Evolutionary conservation across 2,329 filamentous ascomycete genomes (phyloP).

Genomic region (Aspergillus pseudotamarii): DNA sequence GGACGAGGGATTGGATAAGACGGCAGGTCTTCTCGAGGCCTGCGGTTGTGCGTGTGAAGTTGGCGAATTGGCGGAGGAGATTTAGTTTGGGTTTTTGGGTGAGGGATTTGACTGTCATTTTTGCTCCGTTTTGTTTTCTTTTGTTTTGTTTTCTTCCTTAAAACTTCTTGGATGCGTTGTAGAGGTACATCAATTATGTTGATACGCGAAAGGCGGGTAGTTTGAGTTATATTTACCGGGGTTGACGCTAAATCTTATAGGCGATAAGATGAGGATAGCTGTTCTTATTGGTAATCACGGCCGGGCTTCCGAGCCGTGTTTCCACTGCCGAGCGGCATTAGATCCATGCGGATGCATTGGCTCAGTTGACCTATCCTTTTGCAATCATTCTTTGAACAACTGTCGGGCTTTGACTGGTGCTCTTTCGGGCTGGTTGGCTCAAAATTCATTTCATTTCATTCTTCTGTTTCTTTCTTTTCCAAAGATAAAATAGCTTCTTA

Average conservation of each 20-base stretch:
- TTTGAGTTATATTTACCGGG: neutral
- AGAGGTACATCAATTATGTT: too few species aligned
- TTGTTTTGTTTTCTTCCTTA: neutral
- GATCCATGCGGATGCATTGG: neutral
- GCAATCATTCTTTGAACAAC: too few species aligned
- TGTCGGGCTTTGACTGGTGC: too few species aligned
- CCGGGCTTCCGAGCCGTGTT: neutral
- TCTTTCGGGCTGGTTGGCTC: too few species aligned
- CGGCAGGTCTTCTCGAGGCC: constrained; percentile 41
- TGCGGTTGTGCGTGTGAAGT: constrained; percentile 29
- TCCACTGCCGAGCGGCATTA: neutral
- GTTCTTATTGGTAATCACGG: neutral
- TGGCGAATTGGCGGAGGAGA: constrained; percentile 25
- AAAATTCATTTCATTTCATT: too few species aligned
- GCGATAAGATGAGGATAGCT: constrained; percentile 3
- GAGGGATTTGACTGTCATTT: neutral
- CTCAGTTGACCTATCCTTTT: neutral
- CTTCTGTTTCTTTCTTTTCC: too few species aligned
- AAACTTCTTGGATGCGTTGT: neutral
- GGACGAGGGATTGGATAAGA: constrained; percentile 35
- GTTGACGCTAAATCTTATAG: neutral
- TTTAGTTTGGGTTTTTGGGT: neutral
- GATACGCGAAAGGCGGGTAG: neutral
- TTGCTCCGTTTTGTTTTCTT: neutral
- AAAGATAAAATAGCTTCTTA: too few species aligned